phyloP scores from a whole-genome alignment of 2,329 filamentous ascomycete genomes.

The Pestalotiopsis sp. region DNA sequence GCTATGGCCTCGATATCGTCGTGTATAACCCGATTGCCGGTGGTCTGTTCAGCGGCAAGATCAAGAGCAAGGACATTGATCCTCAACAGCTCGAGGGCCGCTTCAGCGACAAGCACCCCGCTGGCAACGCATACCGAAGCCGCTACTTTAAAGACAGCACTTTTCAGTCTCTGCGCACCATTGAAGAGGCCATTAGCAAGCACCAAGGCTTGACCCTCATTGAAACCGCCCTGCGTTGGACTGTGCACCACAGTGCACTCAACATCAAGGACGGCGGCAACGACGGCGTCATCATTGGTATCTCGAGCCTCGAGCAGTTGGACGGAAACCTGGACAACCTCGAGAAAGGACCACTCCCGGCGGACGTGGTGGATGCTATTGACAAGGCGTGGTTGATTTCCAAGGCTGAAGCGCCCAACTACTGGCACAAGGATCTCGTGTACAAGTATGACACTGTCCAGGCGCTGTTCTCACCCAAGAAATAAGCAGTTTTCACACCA shows the following conservation, averaged over 20 bases:
- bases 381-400: constrained; percentile 77
- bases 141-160: constrained; percentile 71
- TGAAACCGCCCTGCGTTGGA: constrained; percentile 74
- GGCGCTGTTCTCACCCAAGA: constrained; percentile 52
- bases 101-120: constrained; percentile 57
- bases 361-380: constrained; percentile 72
- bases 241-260: constrained; percentile 67
- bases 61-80: constrained; percentile 62
- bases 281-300: constrained; percentile 62
- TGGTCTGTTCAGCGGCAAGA: constrained; percentile 78
- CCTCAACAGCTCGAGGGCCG: constrained; percentile 63
- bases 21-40: constrained; percentile 83
- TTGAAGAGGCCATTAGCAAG: constrained; percentile 68
- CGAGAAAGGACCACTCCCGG: constrained; percentile 71
- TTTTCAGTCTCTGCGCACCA: constrained; percentile 63
- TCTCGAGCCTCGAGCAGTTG: constrained; percentile 58
- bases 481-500: constrained; percentile 34
- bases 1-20: constrained; percentile 77
- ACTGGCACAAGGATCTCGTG: constrained; percentile 61
- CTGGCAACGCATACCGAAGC: constrained; percentile 59
- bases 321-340: constrained; percentile 57
- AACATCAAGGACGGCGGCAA: constrained; percentile 47
- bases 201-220: constrained; percentile 64
- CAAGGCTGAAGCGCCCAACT: constrained; percentile 56
- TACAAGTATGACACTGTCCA: constrained; percentile 67